Conservation (phyloP, 2,329 filamentous ascomycete species). For the Nothophaeocryptopus gaeumannii region DNA sequence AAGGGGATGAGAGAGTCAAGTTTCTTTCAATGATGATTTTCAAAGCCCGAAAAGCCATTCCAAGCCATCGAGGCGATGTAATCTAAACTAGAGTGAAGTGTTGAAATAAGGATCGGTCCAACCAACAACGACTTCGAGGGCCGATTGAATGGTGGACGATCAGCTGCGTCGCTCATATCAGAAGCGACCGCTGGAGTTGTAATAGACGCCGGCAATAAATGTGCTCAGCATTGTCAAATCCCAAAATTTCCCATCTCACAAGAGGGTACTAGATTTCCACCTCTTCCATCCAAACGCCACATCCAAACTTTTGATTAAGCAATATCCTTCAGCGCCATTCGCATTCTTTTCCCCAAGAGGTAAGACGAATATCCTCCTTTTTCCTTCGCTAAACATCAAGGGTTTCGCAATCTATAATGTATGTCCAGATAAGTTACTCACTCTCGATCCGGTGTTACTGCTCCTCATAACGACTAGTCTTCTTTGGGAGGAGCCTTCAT, state of each 20-base stretch:
- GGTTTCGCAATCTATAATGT: slow-evolving; percentile 6
- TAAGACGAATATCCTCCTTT: background rate
- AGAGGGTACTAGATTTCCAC: slow-evolving; percentile 18
- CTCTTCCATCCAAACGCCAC: slow-evolving; percentile 5
- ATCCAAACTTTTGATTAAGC: background rate
- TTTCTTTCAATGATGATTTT: no score
- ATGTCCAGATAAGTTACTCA: background rate
- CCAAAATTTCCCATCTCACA: background rate
- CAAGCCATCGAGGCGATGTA: background rate
- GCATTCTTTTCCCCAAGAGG: background rate
- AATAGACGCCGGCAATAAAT: background rate
- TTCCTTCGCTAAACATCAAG: slow-evolving; percentile 5
- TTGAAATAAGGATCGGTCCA: no score
- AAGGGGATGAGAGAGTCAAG: background rate
- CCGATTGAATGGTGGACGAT: no score
- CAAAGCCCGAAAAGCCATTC: no score
- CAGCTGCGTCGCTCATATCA: no score
- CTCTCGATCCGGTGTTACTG: background rate
- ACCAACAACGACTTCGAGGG: no score
- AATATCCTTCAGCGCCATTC: slow-evolving; percentile 1
- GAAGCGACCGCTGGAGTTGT: no score
- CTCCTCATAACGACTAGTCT: background rate
- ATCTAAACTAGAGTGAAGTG: background rate
- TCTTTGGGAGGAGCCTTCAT: slow-evolving; percentile 29
- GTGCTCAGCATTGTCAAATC: background rate